phyloP scores from a whole-genome alignment of 1,284 basidiomycete genomes.

The Ceratobasidium sp. region DNA sequence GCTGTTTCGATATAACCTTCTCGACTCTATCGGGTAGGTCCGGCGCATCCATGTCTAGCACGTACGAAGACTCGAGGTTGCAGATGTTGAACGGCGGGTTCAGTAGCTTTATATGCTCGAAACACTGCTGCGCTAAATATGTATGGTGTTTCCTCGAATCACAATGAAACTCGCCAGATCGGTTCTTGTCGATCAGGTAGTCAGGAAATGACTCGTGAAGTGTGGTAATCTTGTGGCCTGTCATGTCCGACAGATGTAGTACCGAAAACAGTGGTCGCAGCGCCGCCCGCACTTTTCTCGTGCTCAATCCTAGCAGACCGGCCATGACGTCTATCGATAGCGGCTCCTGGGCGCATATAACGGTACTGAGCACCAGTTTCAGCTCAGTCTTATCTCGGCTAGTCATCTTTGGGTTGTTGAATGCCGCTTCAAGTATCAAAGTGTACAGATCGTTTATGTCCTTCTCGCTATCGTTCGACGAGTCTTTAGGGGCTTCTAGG shows the following conservation, averaged over 20 bases:
- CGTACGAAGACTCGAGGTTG: too few species aligned
- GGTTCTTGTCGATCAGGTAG: background rate
- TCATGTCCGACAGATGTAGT: background rate
- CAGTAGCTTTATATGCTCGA: background rate
- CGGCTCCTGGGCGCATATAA: too few species aligned
- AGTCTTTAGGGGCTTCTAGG: too few species aligned
- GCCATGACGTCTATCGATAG: too few species aligned
- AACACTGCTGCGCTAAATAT: background rate
- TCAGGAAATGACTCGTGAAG: constrained; percentile 7
- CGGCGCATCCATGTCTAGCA: background rate
- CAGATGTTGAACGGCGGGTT: background rate
- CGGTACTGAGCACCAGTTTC: too few species aligned
- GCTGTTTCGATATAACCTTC: background rate
- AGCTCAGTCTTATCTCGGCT: too few species aligned
- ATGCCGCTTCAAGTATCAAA: too few species aligned
- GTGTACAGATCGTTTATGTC: too few species aligned
- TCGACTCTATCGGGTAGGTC: background rate
- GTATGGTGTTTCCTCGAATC: background rate
- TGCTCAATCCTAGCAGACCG: too few species aligned
- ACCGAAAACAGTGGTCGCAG: background rate
- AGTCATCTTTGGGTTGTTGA: too few species aligned
- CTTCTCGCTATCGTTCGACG: too few species aligned
- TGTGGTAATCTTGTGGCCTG: background rate
- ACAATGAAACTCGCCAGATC: background rate
- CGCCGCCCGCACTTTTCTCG: background rate